Evolutionary conservation across 768 basidiomycete genomes (phyloP).

Genomic region (Naematelia encephala): DNA sequence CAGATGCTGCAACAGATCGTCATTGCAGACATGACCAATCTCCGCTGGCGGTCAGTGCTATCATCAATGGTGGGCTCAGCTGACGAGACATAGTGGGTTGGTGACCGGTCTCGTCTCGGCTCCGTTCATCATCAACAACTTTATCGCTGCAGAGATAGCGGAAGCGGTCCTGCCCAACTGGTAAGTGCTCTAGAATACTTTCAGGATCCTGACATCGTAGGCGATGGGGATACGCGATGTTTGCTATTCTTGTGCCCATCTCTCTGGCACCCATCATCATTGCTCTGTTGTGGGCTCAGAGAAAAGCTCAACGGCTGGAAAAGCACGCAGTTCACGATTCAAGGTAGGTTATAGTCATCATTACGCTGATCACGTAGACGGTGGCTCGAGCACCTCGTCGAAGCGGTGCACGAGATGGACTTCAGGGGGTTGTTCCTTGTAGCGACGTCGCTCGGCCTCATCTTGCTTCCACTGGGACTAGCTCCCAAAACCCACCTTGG

Average conservation of each 20-base stretch:
- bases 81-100: conserved; percentile 18
- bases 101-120: conserved; percentile 43
- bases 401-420: conserved; percentile 41
- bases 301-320: conserved; percentile 31
- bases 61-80: conserved; percentile 4
- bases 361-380: conserved; percentile 2
- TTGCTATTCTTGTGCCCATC: conserved; percentile 49
- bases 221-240: conserved; percentile 54
- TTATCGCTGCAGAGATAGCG: conserved; percentile 52
- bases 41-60: conserved; percentile 51
- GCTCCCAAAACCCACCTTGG: conserved; percentile 28
- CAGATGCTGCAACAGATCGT: conserved; percentile 53
- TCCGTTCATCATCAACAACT: conserved; percentile 52
- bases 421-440: conserved; percentile 46
- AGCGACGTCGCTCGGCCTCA: conserved; percentile 45
- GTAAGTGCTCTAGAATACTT: conserved; percentile 10
- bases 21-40: conserved; percentile 53
- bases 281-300: conserved; percentile 50
- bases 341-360: background rate
- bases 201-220: conserved; percentile 20
- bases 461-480: conserved; percentile 50
- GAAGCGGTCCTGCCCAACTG: conserved; percentile 44
- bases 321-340: background rate
- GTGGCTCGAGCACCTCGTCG: conserved; percentile 15
- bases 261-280: conserved; percentile 48